Evolutionary conservation across 164 flowering plant genomes (phyloP).

Genomic region (Houttuynia cordata): DNA sequence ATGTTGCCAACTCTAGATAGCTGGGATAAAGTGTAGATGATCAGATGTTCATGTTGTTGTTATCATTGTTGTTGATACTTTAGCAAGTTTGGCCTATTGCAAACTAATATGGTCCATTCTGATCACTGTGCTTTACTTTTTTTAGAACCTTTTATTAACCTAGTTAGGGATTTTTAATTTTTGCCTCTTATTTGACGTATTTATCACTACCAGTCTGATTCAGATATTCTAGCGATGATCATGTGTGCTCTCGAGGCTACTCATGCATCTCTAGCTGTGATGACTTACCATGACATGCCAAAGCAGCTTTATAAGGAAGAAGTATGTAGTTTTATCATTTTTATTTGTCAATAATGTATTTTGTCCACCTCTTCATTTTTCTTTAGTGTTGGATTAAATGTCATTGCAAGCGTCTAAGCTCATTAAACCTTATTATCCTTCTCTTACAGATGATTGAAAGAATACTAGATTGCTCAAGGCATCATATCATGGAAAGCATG

Average conservation of each 20-base stretch:
- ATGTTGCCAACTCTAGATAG: too few relatives aligned
- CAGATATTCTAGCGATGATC: constrained; percentile 48
- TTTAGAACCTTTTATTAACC: too few relatives aligned
- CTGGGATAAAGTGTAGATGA: too few relatives aligned
- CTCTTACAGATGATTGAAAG: constrained; percentile 72
- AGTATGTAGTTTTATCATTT: constrained; percentile 25
- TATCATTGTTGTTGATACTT: too few relatives aligned
- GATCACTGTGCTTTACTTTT: too few relatives aligned
- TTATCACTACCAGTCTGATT: constrained; percentile 46
- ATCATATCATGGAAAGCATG: constrained; percentile 78
- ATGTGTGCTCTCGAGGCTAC: constrained; percentile 73
- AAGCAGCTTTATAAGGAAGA: constrained; percentile 93
- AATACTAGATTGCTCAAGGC: constrained; percentile 85
- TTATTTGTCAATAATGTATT: not conserved
- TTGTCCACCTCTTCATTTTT: not conserved
- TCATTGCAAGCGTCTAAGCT: not conserved
- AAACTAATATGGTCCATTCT: too few relatives aligned
- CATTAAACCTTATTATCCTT: not conserved
- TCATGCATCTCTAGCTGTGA: constrained; percentile 77
- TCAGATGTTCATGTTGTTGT: too few relatives aligned
- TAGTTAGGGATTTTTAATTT: too few relatives aligned
- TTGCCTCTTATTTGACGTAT: not conserved
- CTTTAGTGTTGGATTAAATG: not conserved
- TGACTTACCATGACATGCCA: constrained; percentile 76
- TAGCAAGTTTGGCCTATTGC: too few relatives aligned